A percentile compares a stretch with the other conserved stretches of the same genome.
phyloP scores from a whole-genome alignment of 2,329 filamentous ascomycete species.

The Pseudocercospora fijiensis region DNA sequence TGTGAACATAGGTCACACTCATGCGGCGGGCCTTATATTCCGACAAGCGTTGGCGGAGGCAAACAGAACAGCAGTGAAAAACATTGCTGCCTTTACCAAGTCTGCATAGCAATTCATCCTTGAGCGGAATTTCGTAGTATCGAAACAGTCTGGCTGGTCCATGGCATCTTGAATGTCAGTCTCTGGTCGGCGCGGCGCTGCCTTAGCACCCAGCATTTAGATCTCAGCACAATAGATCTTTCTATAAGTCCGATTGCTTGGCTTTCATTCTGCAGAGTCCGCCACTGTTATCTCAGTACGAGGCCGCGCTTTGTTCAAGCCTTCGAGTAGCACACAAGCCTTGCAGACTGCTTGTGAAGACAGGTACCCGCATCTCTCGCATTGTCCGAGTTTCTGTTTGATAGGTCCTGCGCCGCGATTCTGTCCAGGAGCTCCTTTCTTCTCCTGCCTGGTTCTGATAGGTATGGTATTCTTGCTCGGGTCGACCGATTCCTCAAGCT shows the following conservation, averaged over 20 bases:
- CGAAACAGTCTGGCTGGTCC: not conserved
- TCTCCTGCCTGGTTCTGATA: conserved; percentile 39
- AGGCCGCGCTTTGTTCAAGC: conserved; percentile 72
- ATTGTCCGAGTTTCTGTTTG: conserved; percentile 78
- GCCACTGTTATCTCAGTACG: conserved; percentile 42
- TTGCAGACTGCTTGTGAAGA: conserved; percentile 94
- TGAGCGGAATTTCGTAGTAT: not conserved
- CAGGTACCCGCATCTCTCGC: conserved; percentile 87
- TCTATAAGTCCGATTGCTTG: not conserved
- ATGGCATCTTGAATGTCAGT: not conserved
- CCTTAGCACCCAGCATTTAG: not conserved
- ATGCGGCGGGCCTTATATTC: conserved; percentile 16
- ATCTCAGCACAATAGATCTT: not conserved
- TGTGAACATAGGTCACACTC: conserved; percentile 28
- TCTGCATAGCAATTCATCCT: not conserved
- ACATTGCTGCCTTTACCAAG: conserved; percentile 2
- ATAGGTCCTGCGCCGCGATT: conserved; percentile 33
- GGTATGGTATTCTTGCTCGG: conserved; percentile 23
- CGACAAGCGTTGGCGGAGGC: not conserved
- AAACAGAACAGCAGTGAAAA: not conserved
- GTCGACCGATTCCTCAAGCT: conserved; percentile 10
- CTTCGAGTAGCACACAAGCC: conserved; percentile 85
- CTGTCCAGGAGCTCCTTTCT: conserved; percentile 23
- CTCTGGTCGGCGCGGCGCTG: not conserved
- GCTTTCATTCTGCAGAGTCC: conserved; percentile 15